A percentile compares a stretch with the other conserved stretches of the same genome.
Conservation (phyloP, 2,329 filamentous ascomycete species). For the Calonectria pteridis region DNA sequence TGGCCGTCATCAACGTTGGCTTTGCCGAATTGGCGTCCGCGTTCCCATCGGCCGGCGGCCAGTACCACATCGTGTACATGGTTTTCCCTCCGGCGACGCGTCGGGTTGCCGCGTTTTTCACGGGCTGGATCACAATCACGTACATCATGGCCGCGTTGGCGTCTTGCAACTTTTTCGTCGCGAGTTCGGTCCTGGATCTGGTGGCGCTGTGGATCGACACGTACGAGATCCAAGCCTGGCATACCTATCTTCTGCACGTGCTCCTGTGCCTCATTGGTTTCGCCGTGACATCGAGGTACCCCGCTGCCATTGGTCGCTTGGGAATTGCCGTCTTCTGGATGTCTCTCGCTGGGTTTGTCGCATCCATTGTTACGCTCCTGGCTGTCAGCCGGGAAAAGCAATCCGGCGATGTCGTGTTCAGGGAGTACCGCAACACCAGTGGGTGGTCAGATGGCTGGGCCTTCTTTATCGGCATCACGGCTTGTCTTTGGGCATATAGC, state of each 20-base stretch:
- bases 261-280: slow-evolving; percentile 40
- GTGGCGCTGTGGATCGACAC: slow-evolving; percentile 35
- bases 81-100: slow-evolving; percentile 38
- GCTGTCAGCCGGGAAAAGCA: slow-evolving; percentile 37
- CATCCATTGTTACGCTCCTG: slow-evolving; percentile 38
- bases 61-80: slow-evolving; percentile 46
- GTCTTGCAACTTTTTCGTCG: slow-evolving; percentile 44
- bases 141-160: slow-evolving; percentile 43
- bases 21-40: slow-evolving; percentile 44
- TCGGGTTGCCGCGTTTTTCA: slow-evolving; percentile 41
- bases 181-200: slow-evolving; percentile 39
- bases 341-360: slow-evolving; percentile 39
- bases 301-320: slow-evolving; percentile 39
- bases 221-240: slow-evolving; percentile 39
- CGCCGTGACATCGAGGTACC: slow-evolving; percentile 33
- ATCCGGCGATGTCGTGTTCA: slow-evolving; percentile 33
- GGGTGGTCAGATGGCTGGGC: slow-evolving; percentile 44
- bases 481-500: slow-evolving; percentile 41
- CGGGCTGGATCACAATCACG: slow-evolving; percentile 41
- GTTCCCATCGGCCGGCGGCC: slow-evolving; percentile 42
- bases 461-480: slow-evolving; percentile 39
- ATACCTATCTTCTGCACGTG: slow-evolving; percentile 42
- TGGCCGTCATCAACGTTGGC: slow-evolving; percentile 41
- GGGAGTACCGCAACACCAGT: slow-evolving; percentile 39
- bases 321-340: slow-evolving; percentile 40